Percentiles rank a stretch among this genome's conserved stretches.
These are phyloP conservation scores for Apiospora kogelbergensis DNA, from an alignment of 2,329 filamentous ascomycete genomes.

Conservation along the genomic window DNA sequence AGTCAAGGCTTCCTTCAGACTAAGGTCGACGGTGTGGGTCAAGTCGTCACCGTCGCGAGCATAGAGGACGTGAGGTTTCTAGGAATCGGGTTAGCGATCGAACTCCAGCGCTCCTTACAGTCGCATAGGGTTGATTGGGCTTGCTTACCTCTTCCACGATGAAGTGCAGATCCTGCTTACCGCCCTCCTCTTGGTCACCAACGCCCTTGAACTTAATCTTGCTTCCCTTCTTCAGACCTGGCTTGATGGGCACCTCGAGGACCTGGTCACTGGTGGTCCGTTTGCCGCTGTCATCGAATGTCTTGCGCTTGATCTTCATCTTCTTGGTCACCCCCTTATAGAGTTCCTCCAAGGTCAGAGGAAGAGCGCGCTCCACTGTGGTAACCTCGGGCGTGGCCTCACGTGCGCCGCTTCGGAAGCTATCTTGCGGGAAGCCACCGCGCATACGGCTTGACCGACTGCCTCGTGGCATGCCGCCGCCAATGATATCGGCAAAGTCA, in stretches of 20 bases:
- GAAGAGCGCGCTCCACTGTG: constrained; percentile 82
- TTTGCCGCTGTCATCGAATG: constrained; percentile 83
- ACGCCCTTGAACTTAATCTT: constrained; percentile 99
- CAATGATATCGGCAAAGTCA: constrained; percentile 35
- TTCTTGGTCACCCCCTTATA: constrained; percentile 89
- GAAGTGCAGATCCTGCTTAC: constrained; percentile 93
- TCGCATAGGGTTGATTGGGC: constrained; percentile 10
- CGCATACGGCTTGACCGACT: constrained; percentile 37
- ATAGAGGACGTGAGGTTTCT: constrained; percentile 87
- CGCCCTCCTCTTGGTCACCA: constrained; percentile 96
- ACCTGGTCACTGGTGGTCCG: constrained; percentile 85
- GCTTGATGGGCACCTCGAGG: constrained; percentile 92
- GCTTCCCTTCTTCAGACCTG: constrained; percentile 91
- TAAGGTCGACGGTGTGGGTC: constrained; percentile 73
- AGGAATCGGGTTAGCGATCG: constrained; percentile 13
- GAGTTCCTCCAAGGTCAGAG: constrained; percentile 83
- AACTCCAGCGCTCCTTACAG: neutral
- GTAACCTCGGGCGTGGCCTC: constrained; percentile 79
- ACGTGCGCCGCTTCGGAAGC: constrained; percentile 35
- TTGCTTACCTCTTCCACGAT: constrained; percentile 83
- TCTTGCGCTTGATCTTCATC: constrained; percentile 98
- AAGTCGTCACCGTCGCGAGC: constrained; percentile 88
- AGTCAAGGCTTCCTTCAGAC: constrained; percentile 90
- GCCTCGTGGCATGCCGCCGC: constrained; percentile 40
- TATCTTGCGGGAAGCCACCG: constrained; percentile 27